Base-by-base conservation (phyloP, 768 basidiomycete genomes). In the Mycena sanguinolenta region DNA sequence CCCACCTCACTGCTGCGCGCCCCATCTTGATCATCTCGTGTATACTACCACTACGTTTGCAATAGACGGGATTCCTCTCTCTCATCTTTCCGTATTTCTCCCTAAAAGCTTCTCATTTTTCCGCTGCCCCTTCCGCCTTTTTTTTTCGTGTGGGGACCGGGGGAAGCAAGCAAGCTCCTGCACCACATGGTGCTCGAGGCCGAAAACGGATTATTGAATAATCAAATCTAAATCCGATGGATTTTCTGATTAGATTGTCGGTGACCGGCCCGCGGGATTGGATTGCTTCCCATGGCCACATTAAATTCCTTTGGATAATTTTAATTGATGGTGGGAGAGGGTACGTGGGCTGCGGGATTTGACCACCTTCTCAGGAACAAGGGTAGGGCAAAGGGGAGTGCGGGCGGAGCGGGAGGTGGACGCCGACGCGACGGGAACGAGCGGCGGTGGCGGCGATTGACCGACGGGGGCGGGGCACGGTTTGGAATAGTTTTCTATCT, bases 21-120 rank as follows among this genome's bases (percentile, higher is more conserved):
- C 46, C 23, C 57, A 46, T n/a, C 12, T n/a, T n/a, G n/a, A n/a
- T 28, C 49, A 62, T 62, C 61, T 62, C 52, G 61, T 62, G 61
- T 62, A 62, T 34, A 50, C 19, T 62, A 62, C 46, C 28, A 63
- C 55, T 3, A n/a, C 23, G n/a, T 8, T 49, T 49, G 53, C 53
- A 57, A 57, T 57, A 57, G 55, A 57, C 55, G 21, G 34, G 14
- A 16, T 52, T 28, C 13, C 50, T 10, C 50, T 14, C 27, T n/a
- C 50, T 16, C 8, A 25, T 13, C 50, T 4, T 8, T 44, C 16
- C 19, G 27, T 53, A 16, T 14, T 16, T 27, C 27, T 30, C 27
- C 52, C 17, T 49, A 4, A 16, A n/a, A n/a, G n/a, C n/a, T n/a
- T n/a, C n/a, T 6, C 46, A 49, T 10, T 49, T 23, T 10, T 8